phyloP scores from a whole-genome alignment of 306 rosid genomes.

The Biancaea sappan region DNA sequence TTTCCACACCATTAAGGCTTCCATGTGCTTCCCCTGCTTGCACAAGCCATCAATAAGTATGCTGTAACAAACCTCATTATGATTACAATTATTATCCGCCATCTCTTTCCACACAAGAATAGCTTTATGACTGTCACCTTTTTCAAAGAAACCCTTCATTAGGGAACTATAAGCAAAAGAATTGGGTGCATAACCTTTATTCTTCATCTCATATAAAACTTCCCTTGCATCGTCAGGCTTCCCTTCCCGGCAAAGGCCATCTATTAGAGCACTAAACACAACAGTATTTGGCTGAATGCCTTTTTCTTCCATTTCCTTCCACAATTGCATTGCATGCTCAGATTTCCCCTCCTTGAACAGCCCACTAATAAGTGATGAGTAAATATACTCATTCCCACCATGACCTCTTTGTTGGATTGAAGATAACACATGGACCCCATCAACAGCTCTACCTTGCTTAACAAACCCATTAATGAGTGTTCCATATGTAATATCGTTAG shows the following conservation, averaged over 20 bases:
- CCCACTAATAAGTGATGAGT: slow-evolving; percentile 86
- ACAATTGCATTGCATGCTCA: slow-evolving; percentile 66
- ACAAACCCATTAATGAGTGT: slow-evolving; percentile 84
- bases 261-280: slow-evolving; percentile 72
- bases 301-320: slow-evolving; percentile 73
- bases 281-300: slow-evolving; percentile 72
- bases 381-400: slow-evolving; percentile 65
- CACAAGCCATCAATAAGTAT: slow-evolving; percentile 79
- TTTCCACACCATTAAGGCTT: slow-evolving; percentile 87
- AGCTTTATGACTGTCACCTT: slow-evolving; percentile 65
- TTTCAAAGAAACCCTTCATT: slow-evolving; percentile 75
- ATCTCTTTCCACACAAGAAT: slow-evolving; percentile 84
- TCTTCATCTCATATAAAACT: slow-evolving; percentile 66
- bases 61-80: slow-evolving; percentile 70
- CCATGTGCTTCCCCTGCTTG: slow-evolving; percentile 68
- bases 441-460: slow-evolving; percentile 72
- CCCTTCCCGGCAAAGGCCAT: slow-evolving; percentile 88
- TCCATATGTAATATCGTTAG: slow-evolving; percentile 87
- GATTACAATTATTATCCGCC: slow-evolving; percentile 40
- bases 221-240: slow-evolving; percentile 68
- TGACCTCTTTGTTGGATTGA: slow-evolving; percentile 81
- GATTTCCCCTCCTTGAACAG: slow-evolving; percentile 79
- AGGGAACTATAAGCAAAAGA: slow-evolving; percentile 75
- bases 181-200: slow-evolving; percentile 64
- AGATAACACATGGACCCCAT: slow-evolving; percentile 59